Base-by-base conservation (phyloP, 805 yeast species). In the Metschnikowia reukaufii region DNA sequence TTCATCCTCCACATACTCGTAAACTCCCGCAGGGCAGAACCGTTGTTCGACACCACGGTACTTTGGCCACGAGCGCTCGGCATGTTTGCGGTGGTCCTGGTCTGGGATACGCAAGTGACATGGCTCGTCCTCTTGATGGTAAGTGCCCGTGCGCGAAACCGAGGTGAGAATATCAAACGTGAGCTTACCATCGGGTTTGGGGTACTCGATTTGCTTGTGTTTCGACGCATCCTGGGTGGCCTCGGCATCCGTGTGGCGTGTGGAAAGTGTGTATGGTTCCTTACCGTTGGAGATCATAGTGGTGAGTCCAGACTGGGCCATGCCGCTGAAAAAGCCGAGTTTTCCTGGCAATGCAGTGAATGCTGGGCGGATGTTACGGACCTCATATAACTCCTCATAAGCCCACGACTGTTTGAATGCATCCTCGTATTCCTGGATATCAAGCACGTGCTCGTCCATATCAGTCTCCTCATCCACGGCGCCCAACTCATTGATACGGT, bases 1-100 rank as follows among this genome's bases (percentile, higher is more conserved):
- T 43, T 79, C 85, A 62, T 87, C 94, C 52, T 84, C 83, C n/a
- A 82, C 63, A 60, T 88, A 94, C 69, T 94, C 99, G 66, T 94
- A 94, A 10, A 94, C 99, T 19, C 99, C 99, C 18, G 99, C 99
- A 3, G 99, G 99, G 62, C 99, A 94, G 73, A 94, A 94, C 51
- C 95, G 74, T 61, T 82, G 84, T 66, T 94, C 99, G 17, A 94
- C 76, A 17, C 99, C 99, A 64, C 87, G 74, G 71, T 72, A 94
- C 54, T 76, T 81, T 10, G 92, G 90, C 68, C 79, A 94, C 20
- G 89, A 72, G 12, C 65, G 68, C 34, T 77, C 75, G 0, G 95
- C 81, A 66, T 92, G 97, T 55, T 77, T 72, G 20, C 77, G 72
- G 56, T 78, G 61, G 58, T 84, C 83, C 64, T 84, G 88, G 9